Evolutionary conservation across 257 asterid genomes (phyloP).

Genomic region (Cordia subcordata): DNA sequence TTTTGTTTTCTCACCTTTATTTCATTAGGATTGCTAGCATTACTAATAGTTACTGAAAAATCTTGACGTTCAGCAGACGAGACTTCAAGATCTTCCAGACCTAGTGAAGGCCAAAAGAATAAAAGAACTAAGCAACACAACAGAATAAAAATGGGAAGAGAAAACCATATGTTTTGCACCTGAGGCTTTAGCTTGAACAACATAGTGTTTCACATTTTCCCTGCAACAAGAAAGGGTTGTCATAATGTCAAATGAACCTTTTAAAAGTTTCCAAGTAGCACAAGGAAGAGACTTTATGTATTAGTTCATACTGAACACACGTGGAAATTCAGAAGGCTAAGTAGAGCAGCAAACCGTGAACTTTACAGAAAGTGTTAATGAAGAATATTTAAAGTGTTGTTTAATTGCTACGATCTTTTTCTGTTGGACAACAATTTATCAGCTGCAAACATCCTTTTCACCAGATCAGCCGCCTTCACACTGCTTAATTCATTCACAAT

Average conservation of each 20-base stretch:
- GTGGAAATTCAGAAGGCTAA: no score
- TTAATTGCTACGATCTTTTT: no score
- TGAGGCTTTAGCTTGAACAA: slow-evolving; percentile 28
- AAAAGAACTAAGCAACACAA: slow-evolving; percentile 5
- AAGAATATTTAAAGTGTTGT: no score
- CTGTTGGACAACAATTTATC: no score
- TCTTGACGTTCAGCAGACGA: slow-evolving; percentile 29
- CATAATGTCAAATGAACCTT: not conserved
- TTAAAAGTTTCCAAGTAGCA: not conserved
- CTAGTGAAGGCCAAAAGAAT: slow-evolving; percentile 13
- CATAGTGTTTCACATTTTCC: slow-evolving; percentile 9
- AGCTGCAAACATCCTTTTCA: no score
- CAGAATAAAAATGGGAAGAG: not conserved
- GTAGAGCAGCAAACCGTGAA: no score
- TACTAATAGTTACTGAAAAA: slow-evolving; percentile 20
- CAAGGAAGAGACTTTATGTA: not conserved
- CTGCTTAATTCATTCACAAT: no score
- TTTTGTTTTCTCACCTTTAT: slow-evolving; percentile 30
- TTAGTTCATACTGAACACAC: no score
- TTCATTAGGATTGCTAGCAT: slow-evolving; percentile 22
- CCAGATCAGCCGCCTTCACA: no score
- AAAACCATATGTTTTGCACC: slow-evolving; percentile 24
- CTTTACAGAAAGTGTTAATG: no score
- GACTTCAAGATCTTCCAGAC: slow-evolving; percentile 23
- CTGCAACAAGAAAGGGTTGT: slow-evolving; percentile 14